Evolutionary conservation across 768 basidiomycete genomes (phyloP).

Genomic region (Calvatia gigantea): DNA sequence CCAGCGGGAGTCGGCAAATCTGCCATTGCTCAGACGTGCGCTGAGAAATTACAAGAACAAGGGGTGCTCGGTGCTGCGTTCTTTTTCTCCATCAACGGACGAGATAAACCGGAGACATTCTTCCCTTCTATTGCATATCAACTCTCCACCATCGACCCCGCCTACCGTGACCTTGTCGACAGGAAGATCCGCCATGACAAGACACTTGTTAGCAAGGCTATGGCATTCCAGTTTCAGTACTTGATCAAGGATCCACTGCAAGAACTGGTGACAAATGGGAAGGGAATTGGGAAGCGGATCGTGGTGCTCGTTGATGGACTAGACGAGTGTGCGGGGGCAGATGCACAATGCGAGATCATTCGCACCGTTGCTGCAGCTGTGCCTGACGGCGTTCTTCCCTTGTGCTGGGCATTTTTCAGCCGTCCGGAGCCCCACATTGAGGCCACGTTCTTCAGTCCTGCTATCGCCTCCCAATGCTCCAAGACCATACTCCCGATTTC

Average conservation of each 20-base stretch:
- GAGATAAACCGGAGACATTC: background rate
- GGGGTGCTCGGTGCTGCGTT: constrained; percentile 8
- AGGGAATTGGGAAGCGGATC: background rate
- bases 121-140: constrained; percentile 8
- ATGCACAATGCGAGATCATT: background rate
- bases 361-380: background rate
- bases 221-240: background rate
- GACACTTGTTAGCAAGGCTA: background rate
- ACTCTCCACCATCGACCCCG: background rate
- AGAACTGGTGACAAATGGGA: background rate
- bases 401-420: constrained; percentile 7
- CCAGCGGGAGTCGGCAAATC: background rate
- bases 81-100: constrained; percentile 4
- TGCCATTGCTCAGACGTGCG: constrained; percentile 4
- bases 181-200: background rate
- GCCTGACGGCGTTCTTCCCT: background rate
- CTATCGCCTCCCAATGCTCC: background rate
- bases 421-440: background rate
- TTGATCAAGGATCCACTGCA: background rate
- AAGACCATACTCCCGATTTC: background rate
- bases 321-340: background rate
- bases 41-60: background rate
- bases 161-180: background rate
- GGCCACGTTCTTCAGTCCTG: background rate
- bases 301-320: background rate